Evolutionary conservation across 768 basidiomycete genomes (phyloP), one percentile per base, ranked within the genome.

Genomic region (Mycena sanguinolenta): DNA sequence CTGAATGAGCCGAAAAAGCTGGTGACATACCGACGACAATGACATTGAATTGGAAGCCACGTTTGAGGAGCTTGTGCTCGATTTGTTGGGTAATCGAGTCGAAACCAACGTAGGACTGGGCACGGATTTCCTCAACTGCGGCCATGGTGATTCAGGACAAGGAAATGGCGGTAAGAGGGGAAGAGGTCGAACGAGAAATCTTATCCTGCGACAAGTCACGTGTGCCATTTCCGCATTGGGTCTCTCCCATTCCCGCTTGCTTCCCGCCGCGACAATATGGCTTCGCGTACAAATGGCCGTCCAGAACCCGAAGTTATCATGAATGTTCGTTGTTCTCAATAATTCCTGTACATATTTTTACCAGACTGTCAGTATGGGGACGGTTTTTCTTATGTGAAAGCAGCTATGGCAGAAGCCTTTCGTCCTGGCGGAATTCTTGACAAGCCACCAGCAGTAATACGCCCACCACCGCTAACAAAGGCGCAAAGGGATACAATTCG

Each of bases 11-110:
- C 27, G 34, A 61, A 61, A 69, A 62, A 65, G 58, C 55, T 55
- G 8, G 55, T 19, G 16, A 72, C 69, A 19, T 74, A 97, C 97
- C 97, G 76, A 93, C 97, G 71, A 95, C 93, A 79, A 99, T 98
- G 70, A 98, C 94, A 78, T 98, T 99, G 90, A 99, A 99, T 87
- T 98, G 95, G 88, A 99, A 99, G 70, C 97, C 97, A 73, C 97
- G 91, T 85, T 98, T 98, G 85, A 99, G 89, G 73, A 98, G 92
- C 89, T 98, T 98, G 89, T 97, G 94, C 87, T 99, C 97, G 76
- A 98, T 98, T 84, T 98, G 97, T 78, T 91, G 90, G 68, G 96
- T 97, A 81, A 99, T 98, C 74, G 93, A 91, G 88, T 99, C 97
- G 85, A 99, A 99, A 79, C 97, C 97, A 82, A 99, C 97, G 80